Percentiles rank a stretch among this genome's conserved stretches.
phyloP scores from a whole-genome alignment of 495 filamentous ascomycete species.

The Aspergillus mulundensis region DNA sequence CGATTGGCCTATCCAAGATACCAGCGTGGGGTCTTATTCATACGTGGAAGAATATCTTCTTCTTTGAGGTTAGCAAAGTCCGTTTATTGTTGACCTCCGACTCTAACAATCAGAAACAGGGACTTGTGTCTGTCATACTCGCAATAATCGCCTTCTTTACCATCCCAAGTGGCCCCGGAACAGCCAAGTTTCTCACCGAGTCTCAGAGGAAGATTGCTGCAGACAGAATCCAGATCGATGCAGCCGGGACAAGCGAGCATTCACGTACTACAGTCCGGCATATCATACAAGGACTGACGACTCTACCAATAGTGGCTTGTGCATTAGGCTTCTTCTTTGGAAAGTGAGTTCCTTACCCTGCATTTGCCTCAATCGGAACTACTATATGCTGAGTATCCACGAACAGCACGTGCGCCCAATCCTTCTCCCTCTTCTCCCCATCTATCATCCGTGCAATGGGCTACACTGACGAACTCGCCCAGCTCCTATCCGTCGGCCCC shows the following conservation, averaged over 20 bases:
- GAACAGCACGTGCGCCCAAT: constrained; percentile 11
- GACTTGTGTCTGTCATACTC: constrained; percentile 6
- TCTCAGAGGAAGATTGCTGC: not conserved
- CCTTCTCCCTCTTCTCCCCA: constrained; percentile 12
- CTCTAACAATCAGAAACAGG: not conserved
- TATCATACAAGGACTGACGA: not conserved
- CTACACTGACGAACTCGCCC: constrained; percentile 11
- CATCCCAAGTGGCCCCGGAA: constrained; percentile 5
- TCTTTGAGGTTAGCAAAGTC: constrained; percentile 8
- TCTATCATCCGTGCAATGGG: constrained; percentile 12
- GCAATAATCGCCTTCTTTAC: not conserved
- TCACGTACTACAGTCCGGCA: not conserved
- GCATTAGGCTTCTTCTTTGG: constrained; percentile 13
- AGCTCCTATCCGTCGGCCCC: constrained; percentile 8
- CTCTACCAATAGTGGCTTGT: not conserved
- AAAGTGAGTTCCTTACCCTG: not conserved
- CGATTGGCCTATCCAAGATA: constrained; percentile 6
- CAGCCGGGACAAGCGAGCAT: constrained; percentile 5
- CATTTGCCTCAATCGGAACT: not conserved
- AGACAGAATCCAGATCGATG: not conserved
- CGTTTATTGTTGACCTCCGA: too few species aligned
- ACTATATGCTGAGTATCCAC: too few species aligned
- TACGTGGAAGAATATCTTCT: constrained; percentile 11
- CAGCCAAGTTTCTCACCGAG: constrained; percentile 1
- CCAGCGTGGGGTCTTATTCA: constrained; percentile 7